Base-by-base conservation (phyloP, 768 basidiomycete species). In the Glaciozyma antarctica region DNA sequence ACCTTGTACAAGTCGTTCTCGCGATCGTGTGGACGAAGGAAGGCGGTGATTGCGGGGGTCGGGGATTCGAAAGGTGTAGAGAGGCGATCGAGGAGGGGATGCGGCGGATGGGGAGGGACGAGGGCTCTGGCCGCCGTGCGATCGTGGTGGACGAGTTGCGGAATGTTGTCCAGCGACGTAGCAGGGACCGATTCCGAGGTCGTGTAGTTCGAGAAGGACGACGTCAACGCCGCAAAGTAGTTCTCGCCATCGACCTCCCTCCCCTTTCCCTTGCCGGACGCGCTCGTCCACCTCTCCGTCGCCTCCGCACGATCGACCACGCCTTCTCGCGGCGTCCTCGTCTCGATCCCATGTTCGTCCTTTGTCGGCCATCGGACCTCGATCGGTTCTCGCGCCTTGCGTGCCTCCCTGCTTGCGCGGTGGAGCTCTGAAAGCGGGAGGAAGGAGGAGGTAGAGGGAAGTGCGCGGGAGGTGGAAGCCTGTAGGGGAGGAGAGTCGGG, bases 1-100 rank as follows among this genome's bases (percentile, higher is more conserved):
- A 30, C 44, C 21, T 7, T 55, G n/a, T 58, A 32, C 19, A n/a
- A 22, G 48, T 7, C 7, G 22, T 12, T 21, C 22, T 17, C 13
- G 5, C 38, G 51, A 47, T 34, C 22, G 57, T 26, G 41, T 7
- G 41, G 47, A 13, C 38, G 24, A 8, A 30, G 3, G 10, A 57
- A 53, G 22, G 48, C 8, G 1, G 60, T 30, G 9, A 41, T 21
- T 26, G 21, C 2, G 3, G 55, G 15, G 9, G 41, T 24, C 0
- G 63, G 12, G 8, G 51, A 0, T 19, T 19, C 49, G 24, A 69
- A 7, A 0, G 64, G 54, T 0, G 47, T 54, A 16, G 64, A 62
- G 57, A 70, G 55, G 21, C 65, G 54, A 32, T 64, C 52, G n/a
- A 70, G 68, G 5, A 66, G 62, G 0, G 68, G 62, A 44, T 70